Base-by-base conservation (phyloP, 1,284 basidiomycete genomes). In the Jaminaea rosea region DNA sequence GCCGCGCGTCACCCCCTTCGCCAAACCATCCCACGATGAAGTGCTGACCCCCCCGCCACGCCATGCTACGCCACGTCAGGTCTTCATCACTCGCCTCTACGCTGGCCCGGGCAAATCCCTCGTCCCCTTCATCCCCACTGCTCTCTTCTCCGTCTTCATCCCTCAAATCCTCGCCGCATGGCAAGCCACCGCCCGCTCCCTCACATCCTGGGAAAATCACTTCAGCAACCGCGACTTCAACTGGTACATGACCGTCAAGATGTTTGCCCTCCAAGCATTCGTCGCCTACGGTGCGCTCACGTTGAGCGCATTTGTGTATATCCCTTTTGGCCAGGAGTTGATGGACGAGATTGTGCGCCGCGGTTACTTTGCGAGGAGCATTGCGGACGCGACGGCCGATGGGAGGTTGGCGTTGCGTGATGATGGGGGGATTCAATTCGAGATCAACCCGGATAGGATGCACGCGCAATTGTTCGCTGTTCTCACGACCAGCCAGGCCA, bases 381-480 rank as follows among this genome's bases (percentile, higher is more conserved):
- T 73, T 21, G 53, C 56, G 15, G 32, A 53, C 6, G 62, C 71
- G 1, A 56, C 62, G 19, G 50, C 45, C 10, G 49, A 64, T 13
- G 73, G 74, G 23, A 57, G 70, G 19, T 29, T 55, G 13, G 2
- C 32, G 1, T 41, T 55, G 9, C 44, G 32, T 1, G 41, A 46
- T 59, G 65, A 58, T 29, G 57, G 53, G 28, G 59, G 57, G 2
- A 50, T 67, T 23, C 49, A 65, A 11, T 76, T 78, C 58, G 62
- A 69, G 44, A 77, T 56, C 78, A 79, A 80, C 58, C 71, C 77
- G n/a, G 80, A 70, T 19, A 79, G 92, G 48, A 79, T 98, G 58
- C 83, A 86, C 74, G 84, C 86, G 46, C 90, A 97, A 78, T 85
- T 98, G 79, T 96, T 96, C 73, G 91, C 93, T 11, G 88, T 86